A percentile compares a stretch with the other conserved stretches of the same genome.
phyloP scores from a whole-genome alignment of 1,139 yeast species.

The Taiozyma onychis region DNA sequence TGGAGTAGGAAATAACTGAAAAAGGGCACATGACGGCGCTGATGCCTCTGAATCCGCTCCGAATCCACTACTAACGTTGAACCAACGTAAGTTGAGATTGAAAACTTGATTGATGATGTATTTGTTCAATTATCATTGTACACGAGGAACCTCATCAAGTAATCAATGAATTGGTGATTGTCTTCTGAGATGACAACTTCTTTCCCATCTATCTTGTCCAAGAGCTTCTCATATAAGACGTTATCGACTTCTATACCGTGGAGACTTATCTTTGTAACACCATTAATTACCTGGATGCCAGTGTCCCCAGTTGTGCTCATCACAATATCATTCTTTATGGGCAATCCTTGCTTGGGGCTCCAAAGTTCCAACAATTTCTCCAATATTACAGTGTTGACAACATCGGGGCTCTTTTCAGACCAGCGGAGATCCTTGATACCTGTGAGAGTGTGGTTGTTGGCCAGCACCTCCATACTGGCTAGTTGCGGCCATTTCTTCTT shows the following conservation, averaged over 20 bases:
- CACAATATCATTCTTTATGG: not conserved
- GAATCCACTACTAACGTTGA: too few species aligned
- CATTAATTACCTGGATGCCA: not conserved
- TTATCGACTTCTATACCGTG: not conserved
- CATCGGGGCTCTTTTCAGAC: slow-evolving; percentile 9
- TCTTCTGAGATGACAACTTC: not conserved
- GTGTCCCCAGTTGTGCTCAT: not conserved
- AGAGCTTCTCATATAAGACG: not conserved
- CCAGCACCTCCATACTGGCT: slow-evolving; percentile 15
- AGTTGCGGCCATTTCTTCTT: slow-evolving; percentile 7
- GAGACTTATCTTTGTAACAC: not conserved
- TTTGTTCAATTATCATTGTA: not conserved
- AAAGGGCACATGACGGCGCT: too few species aligned
- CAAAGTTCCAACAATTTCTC: slow-evolving; percentile 2
- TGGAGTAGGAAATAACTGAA: too few species aligned
- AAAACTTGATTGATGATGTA: too few species aligned
- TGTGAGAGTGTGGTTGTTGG: slow-evolving; percentile 7
- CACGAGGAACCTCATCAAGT: slow-evolving; percentile 7
- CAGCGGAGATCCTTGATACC: slow-evolving; percentile 6
- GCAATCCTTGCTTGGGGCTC: not conserved
- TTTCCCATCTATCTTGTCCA: not conserved
- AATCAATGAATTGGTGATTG: slow-evolving; percentile 5
- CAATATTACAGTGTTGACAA: slow-evolving; percentile 10
- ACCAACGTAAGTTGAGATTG: too few species aligned
- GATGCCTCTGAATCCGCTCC: too few species aligned